Conservation (phyloP, 306 rosid species). For the Abrus precatorius region DNA sequence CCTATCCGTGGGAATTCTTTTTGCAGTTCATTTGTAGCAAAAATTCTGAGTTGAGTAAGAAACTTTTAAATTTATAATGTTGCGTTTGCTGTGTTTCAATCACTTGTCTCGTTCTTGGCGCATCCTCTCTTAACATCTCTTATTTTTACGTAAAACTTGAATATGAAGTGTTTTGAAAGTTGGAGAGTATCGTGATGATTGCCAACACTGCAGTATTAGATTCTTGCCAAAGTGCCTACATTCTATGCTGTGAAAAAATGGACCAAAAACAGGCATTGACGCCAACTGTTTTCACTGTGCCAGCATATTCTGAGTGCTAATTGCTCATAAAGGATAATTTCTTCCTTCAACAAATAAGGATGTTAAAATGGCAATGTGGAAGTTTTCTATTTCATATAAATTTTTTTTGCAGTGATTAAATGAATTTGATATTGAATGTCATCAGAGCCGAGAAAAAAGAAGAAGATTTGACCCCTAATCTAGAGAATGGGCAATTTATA, state of each 20-base stretch:
- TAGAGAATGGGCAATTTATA: background rate
- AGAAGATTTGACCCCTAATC: conserved; percentile 15
- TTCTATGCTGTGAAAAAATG: conserved; percentile 37
- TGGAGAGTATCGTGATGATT: conserved; percentile 25
- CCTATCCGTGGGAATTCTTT: conserved; percentile 85
- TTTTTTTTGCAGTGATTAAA: background rate
- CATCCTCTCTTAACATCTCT: background rate
- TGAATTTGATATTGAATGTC: conserved; percentile 24
- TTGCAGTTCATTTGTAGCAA: conserved; percentile 97
- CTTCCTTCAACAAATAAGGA: conserved; percentile 1
- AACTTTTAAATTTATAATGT: conserved; percentile 61
- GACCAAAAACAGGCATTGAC: conserved; percentile 31
- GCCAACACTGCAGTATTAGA: conserved; percentile 20
- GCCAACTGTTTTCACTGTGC: conserved; percentile 27
- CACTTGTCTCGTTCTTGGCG: background rate
- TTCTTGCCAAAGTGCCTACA: conserved; percentile 31
- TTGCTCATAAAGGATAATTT: conserved; percentile 34
- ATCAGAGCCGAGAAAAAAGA: background rate
- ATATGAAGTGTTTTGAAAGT: conserved; percentile 3
- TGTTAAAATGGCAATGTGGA: conserved; percentile 9
- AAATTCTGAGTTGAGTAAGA: conserved; percentile 75
- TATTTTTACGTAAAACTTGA: conserved; percentile 17
- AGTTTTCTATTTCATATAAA: conserved; percentile 4
- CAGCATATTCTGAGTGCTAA: conserved; percentile 27
- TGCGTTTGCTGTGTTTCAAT: conserved; percentile 30